Conservation (phyloP, 108 stramenopile species). For the Nitzschia sp. region DNA sequence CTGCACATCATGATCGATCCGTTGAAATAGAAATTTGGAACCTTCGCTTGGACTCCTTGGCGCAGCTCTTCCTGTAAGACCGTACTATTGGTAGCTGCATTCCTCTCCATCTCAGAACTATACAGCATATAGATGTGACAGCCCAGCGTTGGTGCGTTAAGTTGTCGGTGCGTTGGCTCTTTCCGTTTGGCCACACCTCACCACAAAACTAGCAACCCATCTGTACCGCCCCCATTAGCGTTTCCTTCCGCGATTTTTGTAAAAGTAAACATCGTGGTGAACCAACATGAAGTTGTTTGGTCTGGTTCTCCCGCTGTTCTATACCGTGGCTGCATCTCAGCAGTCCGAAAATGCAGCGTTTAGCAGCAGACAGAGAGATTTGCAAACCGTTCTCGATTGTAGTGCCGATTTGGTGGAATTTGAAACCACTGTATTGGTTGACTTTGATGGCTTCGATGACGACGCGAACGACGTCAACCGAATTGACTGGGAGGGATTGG, state of each 20-base stretch:
- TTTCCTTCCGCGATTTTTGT: not conserved
- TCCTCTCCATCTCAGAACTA: too few species aligned
- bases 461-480: constrained; percentile 22
- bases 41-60: too few species aligned
- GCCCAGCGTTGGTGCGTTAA: not conserved
- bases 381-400: not conserved
- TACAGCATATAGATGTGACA: too few species aligned
- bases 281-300: not conserved
- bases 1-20: too few species aligned
- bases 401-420: constrained; percentile 16
- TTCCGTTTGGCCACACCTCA: not conserved
- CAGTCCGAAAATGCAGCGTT: not conserved
- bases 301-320: not conserved
- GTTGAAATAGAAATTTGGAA: too few species aligned
- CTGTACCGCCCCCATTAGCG: not conserved
- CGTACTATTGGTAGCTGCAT: too few species aligned
- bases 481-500: constrained; percentile 20
- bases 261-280: not conserved
- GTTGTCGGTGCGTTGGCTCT: constrained; percentile 1
- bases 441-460: constrained; percentile 32
- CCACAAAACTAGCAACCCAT: not conserved
- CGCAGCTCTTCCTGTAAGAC: too few species aligned
- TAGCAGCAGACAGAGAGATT: not conserved
- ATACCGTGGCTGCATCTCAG: not conserved
- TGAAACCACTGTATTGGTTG: constrained; percentile 25